These are phyloP conservation scores for Colletotrichum camelliae DNA, from an alignment of 2,329 filamentous ascomycete genomes.

Conservation along the genomic window DNA sequence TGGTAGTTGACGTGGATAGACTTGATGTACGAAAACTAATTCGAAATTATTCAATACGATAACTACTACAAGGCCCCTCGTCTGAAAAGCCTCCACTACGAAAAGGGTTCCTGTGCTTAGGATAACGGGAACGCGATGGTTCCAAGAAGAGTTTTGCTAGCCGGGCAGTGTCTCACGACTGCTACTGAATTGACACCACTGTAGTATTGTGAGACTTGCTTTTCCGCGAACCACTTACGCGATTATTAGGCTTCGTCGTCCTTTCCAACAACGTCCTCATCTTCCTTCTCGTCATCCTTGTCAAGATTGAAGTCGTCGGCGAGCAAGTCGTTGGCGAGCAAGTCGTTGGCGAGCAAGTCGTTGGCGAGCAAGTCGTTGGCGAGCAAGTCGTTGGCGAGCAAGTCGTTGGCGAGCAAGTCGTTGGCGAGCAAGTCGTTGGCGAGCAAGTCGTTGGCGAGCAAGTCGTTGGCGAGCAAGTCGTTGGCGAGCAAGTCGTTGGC, in stretches of 20 bases:
- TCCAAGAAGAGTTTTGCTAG: background rate
- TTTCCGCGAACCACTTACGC: background rate
- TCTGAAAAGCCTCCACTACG: background rate
- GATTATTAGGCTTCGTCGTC: background rate
- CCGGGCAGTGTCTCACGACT: background rate
- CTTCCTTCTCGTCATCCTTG: background rate
- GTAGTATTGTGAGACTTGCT: background rate
- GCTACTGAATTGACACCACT: background rate
- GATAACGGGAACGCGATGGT: background rate
- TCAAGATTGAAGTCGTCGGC: background rate
- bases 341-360: too few relatives aligned
- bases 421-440: too few relatives aligned
- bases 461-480: too few relatives aligned
- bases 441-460: too few relatives aligned
- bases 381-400: accelerated
- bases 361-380: background rate
- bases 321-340: too few relatives aligned
- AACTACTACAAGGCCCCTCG: background rate
- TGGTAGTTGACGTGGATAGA: background rate
- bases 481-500: too few relatives aligned
- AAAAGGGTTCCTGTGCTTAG: background rate
- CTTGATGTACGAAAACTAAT: background rate
- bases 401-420: too few relatives aligned
- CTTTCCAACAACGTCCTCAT: background rate
- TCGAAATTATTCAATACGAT: background rate